Base-by-base conservation (phyloP, 352 stramenopile species). In the Phytophthora tentaculata region DNA sequence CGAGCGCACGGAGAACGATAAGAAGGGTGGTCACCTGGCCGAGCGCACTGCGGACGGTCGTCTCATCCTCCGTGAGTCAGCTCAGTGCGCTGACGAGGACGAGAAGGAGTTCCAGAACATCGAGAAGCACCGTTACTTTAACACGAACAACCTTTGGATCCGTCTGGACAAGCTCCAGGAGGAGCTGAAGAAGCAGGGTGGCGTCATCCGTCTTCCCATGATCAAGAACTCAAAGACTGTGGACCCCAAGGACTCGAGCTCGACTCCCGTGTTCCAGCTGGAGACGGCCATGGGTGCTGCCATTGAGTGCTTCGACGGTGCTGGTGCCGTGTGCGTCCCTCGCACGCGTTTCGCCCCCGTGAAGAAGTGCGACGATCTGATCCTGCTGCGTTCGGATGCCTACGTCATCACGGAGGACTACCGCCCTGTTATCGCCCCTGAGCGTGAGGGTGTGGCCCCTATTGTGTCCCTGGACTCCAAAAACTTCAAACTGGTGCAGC, bases 401-500 rank as follows among this genome's bases (percentile, higher is more conserved):
- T 99, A 99, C 83, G 77, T 99, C 17, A 94, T 99, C 67, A 98
- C 94, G 50, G 90, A 98, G 54, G 89, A 98, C 74, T 97, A 96
- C 81, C 94, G 94, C 52, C 95, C 97, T 14, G 84, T 99, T 32
- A 84, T 99, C 50, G 97, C 98, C 49, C 96, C 96, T n/a, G 85
- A 96, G 70, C 97, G 95, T 71, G 90, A 97, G 60, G 92, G 91
- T 37, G 81, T 91, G n/a, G 97, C 97, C n/a, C 97, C 97, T 23
- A 91, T 98, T 26, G 95, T 99, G 41, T 74, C 79, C 14, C 83
- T 99, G 24, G 97, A 99, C 74, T 89, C 85, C 52, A 99, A 99
- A 83, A 97, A 98, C 58, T 99, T 98, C 86, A 99, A 99, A 83
- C 77, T 99, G 24, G 97, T 99, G 62, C 94, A 98, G 77, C 90